Evolutionary conservation across 2,329 filamentous ascomycete species (phyloP).

Genomic region (Hypoxylon sp.): DNA sequence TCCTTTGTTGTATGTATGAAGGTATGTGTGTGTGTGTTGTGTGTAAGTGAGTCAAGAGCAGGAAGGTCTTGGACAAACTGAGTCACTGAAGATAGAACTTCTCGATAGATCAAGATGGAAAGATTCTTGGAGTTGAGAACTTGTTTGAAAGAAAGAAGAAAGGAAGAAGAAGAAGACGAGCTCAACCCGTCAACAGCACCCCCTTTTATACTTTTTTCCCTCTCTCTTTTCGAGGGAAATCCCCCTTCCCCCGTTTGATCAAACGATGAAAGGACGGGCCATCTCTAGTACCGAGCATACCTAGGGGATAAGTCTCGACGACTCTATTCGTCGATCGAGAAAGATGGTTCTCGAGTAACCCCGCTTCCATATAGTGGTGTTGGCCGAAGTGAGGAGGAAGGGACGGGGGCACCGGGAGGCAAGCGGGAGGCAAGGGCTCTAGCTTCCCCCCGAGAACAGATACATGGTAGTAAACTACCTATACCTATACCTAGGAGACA

Average conservation of each 20-base stretch:
- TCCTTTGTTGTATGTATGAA: constrained; percentile 47
- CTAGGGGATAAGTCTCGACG: constrained; percentile 44
- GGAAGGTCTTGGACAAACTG: constrained; percentile 38
- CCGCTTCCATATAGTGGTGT: constrained; percentile 53
- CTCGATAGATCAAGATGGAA: constrained; percentile 38
- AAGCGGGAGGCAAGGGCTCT: constrained; percentile 39
- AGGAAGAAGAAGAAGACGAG: constrained; percentile 65
- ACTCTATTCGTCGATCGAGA: constrained; percentile 52
- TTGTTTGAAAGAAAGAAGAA: constrained; percentile 57
- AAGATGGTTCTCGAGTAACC: constrained; percentile 48
- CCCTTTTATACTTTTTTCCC: constrained; percentile 74
- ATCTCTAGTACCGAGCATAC: constrained; percentile 44
- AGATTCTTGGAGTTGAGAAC: constrained; percentile 45
- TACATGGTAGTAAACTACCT: too few relatives aligned
- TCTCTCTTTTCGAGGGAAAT: constrained; percentile 27
- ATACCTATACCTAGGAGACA: too few relatives aligned
- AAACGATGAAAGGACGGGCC: constrained; percentile 48
- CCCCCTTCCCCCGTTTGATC: constrained; percentile 25
- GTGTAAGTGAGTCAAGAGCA: constrained; percentile 46
- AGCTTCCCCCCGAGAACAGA: constrained; percentile 22
- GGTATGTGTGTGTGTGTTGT: constrained; percentile 36
- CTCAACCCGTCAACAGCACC: constrained; percentile 61
- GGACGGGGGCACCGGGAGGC: constrained; percentile 43
- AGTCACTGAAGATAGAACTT: constrained; percentile 37
- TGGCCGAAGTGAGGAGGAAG: constrained; percentile 46